phyloP scores from a whole-genome alignment of 192 early-diverging fungal species.

The Umbelopsis ramanniana region DNA sequence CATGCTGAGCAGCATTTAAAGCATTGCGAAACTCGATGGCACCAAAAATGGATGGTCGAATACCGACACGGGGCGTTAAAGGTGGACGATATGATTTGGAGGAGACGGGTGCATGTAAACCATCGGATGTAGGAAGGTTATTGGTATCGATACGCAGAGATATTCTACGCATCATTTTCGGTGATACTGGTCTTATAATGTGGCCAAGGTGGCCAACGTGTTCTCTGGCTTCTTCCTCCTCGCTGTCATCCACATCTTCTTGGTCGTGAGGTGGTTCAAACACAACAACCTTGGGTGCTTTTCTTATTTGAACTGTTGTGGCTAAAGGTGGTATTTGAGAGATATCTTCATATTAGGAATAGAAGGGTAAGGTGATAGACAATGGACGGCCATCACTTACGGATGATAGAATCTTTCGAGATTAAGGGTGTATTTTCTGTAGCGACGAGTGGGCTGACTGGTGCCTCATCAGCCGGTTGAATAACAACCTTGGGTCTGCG shows the following conservation, averaged over 20 bases:
- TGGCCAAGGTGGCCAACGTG: conserved; percentile 33
- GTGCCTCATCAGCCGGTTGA: conserved; percentile 6
- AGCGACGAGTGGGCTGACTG: background rate
- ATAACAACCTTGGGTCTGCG: background rate
- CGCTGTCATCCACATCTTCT: background rate
- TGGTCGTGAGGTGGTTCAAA: background rate
- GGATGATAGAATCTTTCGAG: background rate
- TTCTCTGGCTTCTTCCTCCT: conserved; percentile 2
- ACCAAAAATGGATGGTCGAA: conserved; percentile 53
- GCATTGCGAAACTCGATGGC: conserved; percentile 54
- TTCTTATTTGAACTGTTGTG: background rate
- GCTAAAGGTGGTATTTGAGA: too few species aligned
- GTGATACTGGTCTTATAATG: conserved; percentile 36
- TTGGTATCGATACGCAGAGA: conserved; percentile 31
- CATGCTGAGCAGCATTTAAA: background rate
- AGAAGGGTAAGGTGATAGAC: background rate
- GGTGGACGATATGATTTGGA: conserved; percentile 26
- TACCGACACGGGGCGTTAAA: conserved; percentile 41
- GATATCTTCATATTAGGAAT: background rate
- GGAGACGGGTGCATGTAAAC: conserved; percentile 22
- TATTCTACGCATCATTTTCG: conserved; percentile 20
- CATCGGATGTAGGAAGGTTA: conserved; percentile 10
- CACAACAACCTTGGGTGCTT: conserved; percentile 8
- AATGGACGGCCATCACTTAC: background rate
- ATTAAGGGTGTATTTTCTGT: conserved; percentile 11